Base-by-base conservation (phyloP, 2,329 filamentous ascomycete genomes). In the Pyrenophora teres region DNA sequence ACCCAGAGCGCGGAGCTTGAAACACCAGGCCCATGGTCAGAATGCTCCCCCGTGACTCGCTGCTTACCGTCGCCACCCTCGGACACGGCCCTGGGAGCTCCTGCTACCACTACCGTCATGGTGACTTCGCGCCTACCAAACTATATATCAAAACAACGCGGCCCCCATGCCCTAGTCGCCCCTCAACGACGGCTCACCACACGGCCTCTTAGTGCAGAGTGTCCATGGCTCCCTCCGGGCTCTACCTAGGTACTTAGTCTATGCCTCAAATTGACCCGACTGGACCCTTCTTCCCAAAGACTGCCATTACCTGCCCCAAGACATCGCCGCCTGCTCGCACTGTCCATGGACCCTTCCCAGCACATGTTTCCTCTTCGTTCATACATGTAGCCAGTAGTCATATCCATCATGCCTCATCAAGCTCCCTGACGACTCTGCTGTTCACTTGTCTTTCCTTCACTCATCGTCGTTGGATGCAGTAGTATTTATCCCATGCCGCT, bases 401-500 rank as follows among this genome's bases (percentile, higher is more conserved):
- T 54, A 48, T 31, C 47, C 42, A 42, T 49, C 41, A 59, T 61
- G 49, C 51, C 41, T 47, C 43, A 13, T 31, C 51, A 40, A 18
- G 31, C 54, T 49, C 45, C 44, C 48, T 60, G 32, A 42, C 37
- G 41, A 35, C 44, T 57, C 46, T 47, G 45, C 51, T 59, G 45
- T 45, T 47, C 46, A 53, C 54, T 59, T 48, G 53, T 63, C 64
- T 63, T 57, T 69, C 64, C 61, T 65, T 67, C 60, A 62, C 47
- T 57, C 56, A 63, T 62, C 53, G 56, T 60, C 54, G 57, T 57
- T 65, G 62, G 56, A 63, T 67, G 60, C 61, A 61, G 59, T 63
- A 67, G 56, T 74, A 72, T 70, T 72, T 67, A 72, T 74, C 71
- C 62, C 69, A 70, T 71, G 67, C 62, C 64, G 60, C 61, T 48